phyloP scores from a whole-genome alignment of 2,329 filamentous ascomycete genomes.

The Pyrenophora teres region DNA sequence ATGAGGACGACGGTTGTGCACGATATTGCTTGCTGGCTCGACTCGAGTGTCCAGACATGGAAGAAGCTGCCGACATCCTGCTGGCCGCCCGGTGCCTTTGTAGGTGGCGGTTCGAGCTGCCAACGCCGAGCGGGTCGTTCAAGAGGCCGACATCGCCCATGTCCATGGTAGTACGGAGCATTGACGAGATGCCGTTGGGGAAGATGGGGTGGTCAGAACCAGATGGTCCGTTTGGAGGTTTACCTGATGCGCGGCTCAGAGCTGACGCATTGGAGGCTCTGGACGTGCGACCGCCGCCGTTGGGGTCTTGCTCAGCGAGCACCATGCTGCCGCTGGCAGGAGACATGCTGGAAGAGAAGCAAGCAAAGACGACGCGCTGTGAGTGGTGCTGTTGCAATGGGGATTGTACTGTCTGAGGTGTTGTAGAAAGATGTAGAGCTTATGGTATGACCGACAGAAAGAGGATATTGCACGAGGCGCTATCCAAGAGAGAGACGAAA shows the following conservation, averaged over 20 bases:
- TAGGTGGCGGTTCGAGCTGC: constrained; percentile 43
- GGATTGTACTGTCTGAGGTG: constrained; percentile 11
- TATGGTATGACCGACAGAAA: constrained; percentile 25
- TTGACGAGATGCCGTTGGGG: constrained; percentile 50
- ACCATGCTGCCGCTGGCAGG: constrained; percentile 41
- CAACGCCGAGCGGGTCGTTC: constrained; percentile 45
- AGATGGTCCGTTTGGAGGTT: constrained; percentile 29
- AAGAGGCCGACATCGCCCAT: constrained; percentile 52
- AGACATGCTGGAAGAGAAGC: neutral
- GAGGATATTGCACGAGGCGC: constrained; percentile 23
- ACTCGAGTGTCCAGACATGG: constrained; percentile 50
- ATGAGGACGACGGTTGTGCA: constrained; percentile 48
- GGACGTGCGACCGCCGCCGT: constrained; percentile 54
- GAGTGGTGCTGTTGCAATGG: neutral
- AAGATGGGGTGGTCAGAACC: constrained; percentile 42
- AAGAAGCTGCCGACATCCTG: constrained; percentile 48
- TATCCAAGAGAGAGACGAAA: constrained; percentile 27
- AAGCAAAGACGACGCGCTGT: neutral
- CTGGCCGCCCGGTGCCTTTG: constrained; percentile 41
- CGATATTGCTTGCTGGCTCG: constrained; percentile 42
- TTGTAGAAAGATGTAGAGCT: constrained; percentile 22
- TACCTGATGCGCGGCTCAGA: constrained; percentile 41
- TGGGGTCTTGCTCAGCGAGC: constrained; percentile 52
- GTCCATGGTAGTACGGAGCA: constrained; percentile 57
- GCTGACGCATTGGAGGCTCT: constrained; percentile 53